Percentiles rank a stretch among this genome's conserved stretches.
phyloP scores from a whole-genome alignment of 129 eudicot species.

The Helichrysum umbraculigerum region DNA sequence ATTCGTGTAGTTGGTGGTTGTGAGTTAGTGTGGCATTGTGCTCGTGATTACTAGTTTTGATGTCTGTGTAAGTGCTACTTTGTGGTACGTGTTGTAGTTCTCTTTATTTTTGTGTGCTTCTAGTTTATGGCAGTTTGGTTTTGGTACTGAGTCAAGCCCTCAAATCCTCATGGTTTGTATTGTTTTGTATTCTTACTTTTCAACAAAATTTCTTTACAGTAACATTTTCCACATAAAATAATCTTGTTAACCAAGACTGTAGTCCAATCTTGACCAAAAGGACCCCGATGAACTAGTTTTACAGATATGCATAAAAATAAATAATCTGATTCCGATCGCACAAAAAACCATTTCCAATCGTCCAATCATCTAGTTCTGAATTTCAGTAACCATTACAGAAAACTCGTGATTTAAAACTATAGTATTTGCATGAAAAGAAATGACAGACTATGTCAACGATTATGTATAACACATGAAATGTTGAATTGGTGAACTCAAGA shows the following conservation, averaged over 20 bases:
- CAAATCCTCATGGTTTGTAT: neutral
- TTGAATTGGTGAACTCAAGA: neutral
- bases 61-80: neutral
- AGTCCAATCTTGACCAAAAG: conserved; percentile 5
- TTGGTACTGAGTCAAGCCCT: neutral
- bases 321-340: neutral
- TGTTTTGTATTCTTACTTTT: neutral
- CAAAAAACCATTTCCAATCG: neutral
- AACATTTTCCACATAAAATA: neutral
- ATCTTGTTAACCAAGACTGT: conserved; percentile 2
- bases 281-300: neutral
- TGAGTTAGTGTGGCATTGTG: neutral
- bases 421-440: neutral
- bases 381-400: neutral
- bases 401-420: neutral
- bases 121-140: too few relatives aligned
- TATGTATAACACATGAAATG: neutral
- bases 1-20: neutral
- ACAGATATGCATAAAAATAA: neutral
- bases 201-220: neutral
- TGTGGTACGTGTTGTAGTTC: neutral
- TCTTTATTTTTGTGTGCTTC: neutral
- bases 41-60: too few relatives aligned
- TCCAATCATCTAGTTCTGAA: too few relatives aligned
- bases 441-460: neutral